phyloP scores from a whole-genome alignment of 345 rosid genomes.

The Syzygium aqueum region DNA sequence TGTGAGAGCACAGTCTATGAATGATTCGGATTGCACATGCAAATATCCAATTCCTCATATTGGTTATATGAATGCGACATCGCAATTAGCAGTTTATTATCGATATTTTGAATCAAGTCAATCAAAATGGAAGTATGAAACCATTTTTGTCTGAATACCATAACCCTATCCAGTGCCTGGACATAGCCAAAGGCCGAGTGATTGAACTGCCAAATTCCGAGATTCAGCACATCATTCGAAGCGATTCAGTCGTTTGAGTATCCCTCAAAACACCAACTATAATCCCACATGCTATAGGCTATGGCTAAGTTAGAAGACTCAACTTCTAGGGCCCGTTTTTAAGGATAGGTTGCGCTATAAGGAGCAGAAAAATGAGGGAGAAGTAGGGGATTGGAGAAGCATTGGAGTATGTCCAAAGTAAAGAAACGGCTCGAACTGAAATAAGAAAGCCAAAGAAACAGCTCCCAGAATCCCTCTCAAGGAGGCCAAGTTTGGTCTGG shows the following conservation, averaged over 20 bases:
- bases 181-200: neutral
- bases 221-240: neutral
- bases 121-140: neutral
- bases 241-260: neutral
- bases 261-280: neutral
- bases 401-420: neutral
- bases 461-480: neutral
- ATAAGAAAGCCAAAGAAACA: neutral
- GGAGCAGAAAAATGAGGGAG: neutral
- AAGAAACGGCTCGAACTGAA: neutral
- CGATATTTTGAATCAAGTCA: neutral
- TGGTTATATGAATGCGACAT: neutral
- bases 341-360: neutral
- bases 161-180: neutral
- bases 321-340: neutral
- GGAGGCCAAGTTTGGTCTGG: neutral
- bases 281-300: neutral
- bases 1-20: neutral
- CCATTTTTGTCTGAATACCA: neutral
- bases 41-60: neutral
- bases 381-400: neutral
- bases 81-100: neutral
- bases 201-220: neutral
- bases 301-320: neutral
- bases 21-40: neutral